Percentiles rank a stretch among this genome's conserved stretches.
Evolutionary conservation across 768 basidiomycete genomes (phyloP).

Genomic region (Chiua virens): DNA sequence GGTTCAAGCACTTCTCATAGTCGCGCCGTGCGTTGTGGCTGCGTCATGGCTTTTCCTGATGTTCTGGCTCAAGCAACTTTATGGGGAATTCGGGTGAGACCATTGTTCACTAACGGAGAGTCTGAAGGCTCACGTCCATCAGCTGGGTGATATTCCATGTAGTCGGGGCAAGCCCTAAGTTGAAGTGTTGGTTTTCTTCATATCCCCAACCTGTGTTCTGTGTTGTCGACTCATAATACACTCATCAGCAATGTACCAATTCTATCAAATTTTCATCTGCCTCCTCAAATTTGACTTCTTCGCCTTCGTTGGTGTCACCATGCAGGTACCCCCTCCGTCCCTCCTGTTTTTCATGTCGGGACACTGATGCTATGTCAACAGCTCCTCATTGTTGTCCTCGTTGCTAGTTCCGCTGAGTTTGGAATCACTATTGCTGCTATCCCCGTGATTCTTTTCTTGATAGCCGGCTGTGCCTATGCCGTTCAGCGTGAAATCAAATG

Average conservation of each 20-base stretch:
- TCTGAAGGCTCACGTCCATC: slow-evolving; percentile 5
- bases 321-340: slow-evolving; percentile 55
- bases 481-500: slow-evolving; percentile 80
- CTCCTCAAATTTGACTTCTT: slow-evolving; percentile 91
- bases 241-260: slow-evolving; percentile 78
- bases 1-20: slow-evolving; percentile 68
- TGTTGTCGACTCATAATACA: slow-evolving; percentile 2
- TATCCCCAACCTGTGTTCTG: neutral
- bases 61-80: slow-evolving; percentile 70
- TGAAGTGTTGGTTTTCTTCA: slow-evolving; percentile 61
- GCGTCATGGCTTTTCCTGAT: slow-evolving; percentile 65
- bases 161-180: slow-evolving; percentile 80
- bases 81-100: slow-evolving; percentile 78
- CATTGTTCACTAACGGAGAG: neutral
- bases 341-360: neutral
- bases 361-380: slow-evolving; percentile 26
- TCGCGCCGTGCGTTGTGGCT: slow-evolving; percentile 68
- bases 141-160: slow-evolving; percentile 93
- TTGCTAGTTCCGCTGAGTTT: slow-evolving; percentile 67
- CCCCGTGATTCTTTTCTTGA: slow-evolving; percentile 69
- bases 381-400: slow-evolving; percentile 80
- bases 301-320: slow-evolving; percentile 82
- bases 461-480: slow-evolving; percentile 65
- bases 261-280: slow-evolving; percentile 84
- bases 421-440: slow-evolving; percentile 82